Evolutionary conservation across 139 green algal species (phyloP), one percentile per base, ranked within the genome.

Genomic region (Chlamydomonas incerta): DNA sequence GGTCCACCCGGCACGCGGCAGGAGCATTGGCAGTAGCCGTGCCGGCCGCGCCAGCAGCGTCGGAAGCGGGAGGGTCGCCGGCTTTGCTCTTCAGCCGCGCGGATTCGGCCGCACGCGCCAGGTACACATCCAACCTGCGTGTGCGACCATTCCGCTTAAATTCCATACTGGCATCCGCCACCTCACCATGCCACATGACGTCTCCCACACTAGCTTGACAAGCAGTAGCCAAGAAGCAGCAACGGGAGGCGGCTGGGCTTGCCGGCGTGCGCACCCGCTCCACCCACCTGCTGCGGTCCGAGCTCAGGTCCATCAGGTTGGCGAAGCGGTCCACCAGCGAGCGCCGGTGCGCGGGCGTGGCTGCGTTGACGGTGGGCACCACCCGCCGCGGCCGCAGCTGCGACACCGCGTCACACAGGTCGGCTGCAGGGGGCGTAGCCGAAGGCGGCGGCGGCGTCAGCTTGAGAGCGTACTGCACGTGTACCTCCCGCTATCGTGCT

Each of bases 351-450:
- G 74, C 65, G 0, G 79, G 37, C 15, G 66, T 86, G 47, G 47
- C 52, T n/a, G 84, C 90, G 66, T 95, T 94, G 58, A 97, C 94
- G 35, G 93, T 97, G 71, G 94, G 94, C 33, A 97, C 88, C 47
- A 97, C 72, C 28, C 70, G 68, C 0, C 71, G 71, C 0, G 93
- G 94, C 21, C 87, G 81, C 62, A 96, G 91, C 52, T 65, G 34
- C 26, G 80, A 15, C 26, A 86, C 80, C 24, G 69, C 68, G 34
- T 77, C 80, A 33, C 66, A 69, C 66, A 85, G 80, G 50, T 83
- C 77, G 41, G 63, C 75, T 83, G 55, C 20, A 10, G 55, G 13
- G 15, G 52, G 52, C 52, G 13, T 58, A 11, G 13, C 15, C 52
- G 15, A 11, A 58, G 15, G 52, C 52, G 15, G 52, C 11, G 52